Base-by-base conservation (phyloP, 179 eudicot genomes). In the Drosera spatulata region DNA sequence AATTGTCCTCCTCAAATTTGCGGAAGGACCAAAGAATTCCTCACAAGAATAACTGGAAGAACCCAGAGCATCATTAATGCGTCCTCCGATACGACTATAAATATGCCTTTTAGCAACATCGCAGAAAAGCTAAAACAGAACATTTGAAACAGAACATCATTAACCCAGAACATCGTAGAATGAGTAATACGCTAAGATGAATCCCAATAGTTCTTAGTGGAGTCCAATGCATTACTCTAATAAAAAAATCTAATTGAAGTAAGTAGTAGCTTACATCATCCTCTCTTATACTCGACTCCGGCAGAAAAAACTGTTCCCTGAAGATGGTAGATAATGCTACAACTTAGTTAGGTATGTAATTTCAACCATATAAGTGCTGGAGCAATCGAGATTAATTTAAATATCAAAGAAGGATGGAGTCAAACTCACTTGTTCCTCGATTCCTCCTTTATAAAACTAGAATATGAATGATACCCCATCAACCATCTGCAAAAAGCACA, bases 281-380 rank as follows among this genome's bases (percentile, higher is more conserved):
- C 68, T 82, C 75, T 70, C 95, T 79, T 52, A 86, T 69, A 42
- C 86, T 53, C 49, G 88, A 76, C 67, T 89, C 97, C 1, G 82
- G 95, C 59, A 77, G 41, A 1, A 81, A 91, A 55, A 77, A 41
- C 39, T 76, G 6, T 50, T 63, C 75, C 83, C 88, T 80, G 82
- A 72, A 69, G 48, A 51, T 9, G 51, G 14, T 54, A 59, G 33
- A 22, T 22, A 57, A 62, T 55, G 66, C 65, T 72, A 58, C 10
- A 55, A 48, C 43, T 22, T 43, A 43, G 45, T 43, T 43, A 43
- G 0, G 45, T 43, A 43, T 22, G 33, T 0, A 22, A 22, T 22
- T 22, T 22, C 33, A 22, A 22, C 33, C 33, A 22, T 22, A 22
- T 22, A 22, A 22, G 33, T 1, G 33, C 33, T 22, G 33, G 33